Base-by-base conservation (phyloP, 1,284 basidiomycete genomes). In the Exobasidium rhododendri region DNA sequence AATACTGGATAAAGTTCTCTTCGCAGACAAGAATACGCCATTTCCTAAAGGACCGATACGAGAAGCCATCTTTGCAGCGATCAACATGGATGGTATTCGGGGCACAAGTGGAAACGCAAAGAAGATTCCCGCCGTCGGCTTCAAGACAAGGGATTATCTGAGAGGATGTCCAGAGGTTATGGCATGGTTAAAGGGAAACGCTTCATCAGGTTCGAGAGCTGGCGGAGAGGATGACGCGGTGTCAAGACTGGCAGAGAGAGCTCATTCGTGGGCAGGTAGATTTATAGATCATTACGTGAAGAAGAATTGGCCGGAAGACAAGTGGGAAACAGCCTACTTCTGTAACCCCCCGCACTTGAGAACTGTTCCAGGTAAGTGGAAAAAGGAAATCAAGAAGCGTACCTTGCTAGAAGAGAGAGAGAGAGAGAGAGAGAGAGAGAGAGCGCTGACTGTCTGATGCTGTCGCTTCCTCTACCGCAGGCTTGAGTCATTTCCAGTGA, bases 381-480 rank as follows among this genome's bases (percentile, higher is more conserved):
- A n/a, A n/a, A n/a, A n/a, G n/a, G n/a, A n/a, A n/a, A n/a, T n/a
- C n/a, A n/a, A n/a, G n/a, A n/a, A n/a, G n/a, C n/a, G n/a, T n/a
- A n/a, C n/a, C n/a, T n/a, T n/a, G n/a, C n/a, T n/a, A n/a, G n/a
- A n/a, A n/a, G n/a, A 40, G 35, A 40, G 35, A 40, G 35, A 40
- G 35, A 17, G 35, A 17, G 35, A 40, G 17, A 17, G 35, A 40
- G 17, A 7, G 7, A 10, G 17, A 17, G 7, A 40, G 35, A 40
- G 10, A 40, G 17, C 10, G 17, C 17, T 2, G 62, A 11, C 87
- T 83, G 66, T 86, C 92, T 0, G 11, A 29, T 20, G 45, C 30
- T 5, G 4, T 17, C 29, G 2, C 43, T 31, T 93, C 94, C 82
- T 86, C 94, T 7, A 11, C 17, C 17, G 35, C 17, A 40, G 35